Conservation (phyloP, 2,329 filamentous ascomycete species). For the Penicillium sp. region DNA sequence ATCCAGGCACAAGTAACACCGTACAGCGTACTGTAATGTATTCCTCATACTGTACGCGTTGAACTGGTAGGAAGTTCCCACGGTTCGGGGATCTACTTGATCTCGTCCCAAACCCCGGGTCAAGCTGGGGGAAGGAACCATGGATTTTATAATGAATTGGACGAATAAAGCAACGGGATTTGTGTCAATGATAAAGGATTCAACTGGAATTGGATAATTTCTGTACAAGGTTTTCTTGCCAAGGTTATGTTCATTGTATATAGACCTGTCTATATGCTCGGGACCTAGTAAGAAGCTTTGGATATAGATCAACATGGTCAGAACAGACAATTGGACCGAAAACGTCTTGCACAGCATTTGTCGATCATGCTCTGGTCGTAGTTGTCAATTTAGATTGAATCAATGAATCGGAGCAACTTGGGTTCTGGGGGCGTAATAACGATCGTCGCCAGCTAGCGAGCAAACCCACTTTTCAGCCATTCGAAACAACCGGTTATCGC, state of each 20-base stretch:
- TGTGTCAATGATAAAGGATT: not conserved
- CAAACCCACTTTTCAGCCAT: slow-evolving; percentile 22
- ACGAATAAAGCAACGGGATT: too few relatives aligned
- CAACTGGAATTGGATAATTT: not conserved
- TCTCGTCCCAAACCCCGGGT: not conserved
- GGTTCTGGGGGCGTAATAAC: slow-evolving; percentile 17
- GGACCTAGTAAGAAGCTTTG: too few relatives aligned
- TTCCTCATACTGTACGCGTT: not conserved
- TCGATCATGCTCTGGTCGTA: not conserved
- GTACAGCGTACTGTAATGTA: not conserved
- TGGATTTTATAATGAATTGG: not conserved
- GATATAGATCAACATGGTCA: too few relatives aligned
- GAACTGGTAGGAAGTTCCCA: not conserved
- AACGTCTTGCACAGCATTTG: not conserved
- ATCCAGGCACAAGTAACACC: not conserved
- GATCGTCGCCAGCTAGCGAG: slow-evolving; percentile 20
- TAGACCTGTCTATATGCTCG: too few relatives aligned
- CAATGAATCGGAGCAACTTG: not conserved
- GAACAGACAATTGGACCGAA: too few relatives aligned
- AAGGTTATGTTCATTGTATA: too few relatives aligned
- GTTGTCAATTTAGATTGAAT: not conserved
- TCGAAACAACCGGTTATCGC: slow-evolving; percentile 22
- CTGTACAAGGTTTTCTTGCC: not conserved
- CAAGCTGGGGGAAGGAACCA: slow-evolving; percentile 4
- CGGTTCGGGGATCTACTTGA: slow-evolving; percentile 8